Evolutionary conservation across 148 eudicot genomes (phyloP).

Genomic region (Mesembryanthemum crystallinum): DNA sequence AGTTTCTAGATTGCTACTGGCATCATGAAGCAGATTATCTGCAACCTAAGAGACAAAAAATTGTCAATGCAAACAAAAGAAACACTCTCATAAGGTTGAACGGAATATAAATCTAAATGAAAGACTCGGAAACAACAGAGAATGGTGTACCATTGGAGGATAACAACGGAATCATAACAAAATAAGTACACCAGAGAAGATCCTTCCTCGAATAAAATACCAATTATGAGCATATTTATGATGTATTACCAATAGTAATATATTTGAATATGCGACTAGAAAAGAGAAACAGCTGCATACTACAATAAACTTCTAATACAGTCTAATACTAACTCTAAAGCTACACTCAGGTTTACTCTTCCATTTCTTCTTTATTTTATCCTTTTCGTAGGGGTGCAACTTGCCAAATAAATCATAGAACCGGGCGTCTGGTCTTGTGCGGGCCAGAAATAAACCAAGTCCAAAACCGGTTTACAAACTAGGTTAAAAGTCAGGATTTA

Average conservation of each 20-base stretch:
- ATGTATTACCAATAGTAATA: background rate
- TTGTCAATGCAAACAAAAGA: background rate
- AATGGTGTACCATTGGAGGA: background rate
- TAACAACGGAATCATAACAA: background rate
- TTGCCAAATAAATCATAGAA: background rate
- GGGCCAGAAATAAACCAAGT: background rate
- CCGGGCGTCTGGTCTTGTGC: background rate
- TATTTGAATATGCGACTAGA: background rate
- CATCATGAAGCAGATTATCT: slow-evolving; percentile 93
- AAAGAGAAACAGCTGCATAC: background rate
- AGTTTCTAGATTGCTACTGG: slow-evolving; percentile 85
- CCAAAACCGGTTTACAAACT: background rate
- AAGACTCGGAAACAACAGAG: background rate
- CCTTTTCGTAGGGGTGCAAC: background rate
- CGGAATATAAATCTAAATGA: background rate
- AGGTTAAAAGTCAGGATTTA: background rate
- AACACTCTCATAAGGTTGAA: background rate
- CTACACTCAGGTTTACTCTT: background rate
- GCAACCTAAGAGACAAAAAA: slow-evolving; percentile 57
- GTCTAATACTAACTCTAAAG: background rate
- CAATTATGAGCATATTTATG: background rate
- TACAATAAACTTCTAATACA: background rate
- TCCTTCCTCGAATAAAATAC: background rate
- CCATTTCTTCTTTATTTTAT: background rate
- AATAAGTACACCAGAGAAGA: background rate